Percentiles rank a stretch among this genome's conserved stretches.
Evolutionary conservation across 345 rosid genomes (phyloP).

Genomic region (Noccaea caerulescens): DNA sequence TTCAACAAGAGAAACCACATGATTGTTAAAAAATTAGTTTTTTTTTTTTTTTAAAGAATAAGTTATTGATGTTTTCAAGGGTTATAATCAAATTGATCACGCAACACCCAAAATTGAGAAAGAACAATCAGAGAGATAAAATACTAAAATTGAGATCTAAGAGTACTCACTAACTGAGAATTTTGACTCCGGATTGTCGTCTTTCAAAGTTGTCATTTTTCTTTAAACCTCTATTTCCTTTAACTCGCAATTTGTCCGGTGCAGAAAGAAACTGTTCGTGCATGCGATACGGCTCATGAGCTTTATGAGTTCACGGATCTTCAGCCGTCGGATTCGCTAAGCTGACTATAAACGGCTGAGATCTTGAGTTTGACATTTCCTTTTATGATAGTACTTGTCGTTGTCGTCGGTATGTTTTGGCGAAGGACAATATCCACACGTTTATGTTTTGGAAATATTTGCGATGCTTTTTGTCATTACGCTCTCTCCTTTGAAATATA

Average conservation of each 20-base stretch:
- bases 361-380: neutral
- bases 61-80: neutral
- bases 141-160: neutral
- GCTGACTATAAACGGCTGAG: slow-evolving; percentile 22
- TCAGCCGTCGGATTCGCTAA: slow-evolving; percentile 23
- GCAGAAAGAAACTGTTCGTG: neutral
- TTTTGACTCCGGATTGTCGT: slow-evolving; percentile 22
- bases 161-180: slow-evolving; percentile 32
- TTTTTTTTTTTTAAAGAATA: neutral
- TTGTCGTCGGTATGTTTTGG: neutral
- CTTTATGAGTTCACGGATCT: slow-evolving; percentile 1
- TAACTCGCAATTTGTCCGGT: neutral
- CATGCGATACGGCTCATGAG: slow-evolving; percentile 20
- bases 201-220: slow-evolving; percentile 15
- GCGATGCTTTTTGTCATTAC: too few species aligned
- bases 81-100: neutral
- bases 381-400: neutral
- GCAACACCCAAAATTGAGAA: slow-evolving; percentile 10
- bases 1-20: neutral
- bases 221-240: neutral
- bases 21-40: neutral
- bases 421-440: neutral
- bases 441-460: too few species aligned
- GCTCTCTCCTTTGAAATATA: too few species aligned
- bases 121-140: neutral